phyloP scores from a whole-genome alignment of 306 rosid species.

The Cucurbita pepo region DNA sequence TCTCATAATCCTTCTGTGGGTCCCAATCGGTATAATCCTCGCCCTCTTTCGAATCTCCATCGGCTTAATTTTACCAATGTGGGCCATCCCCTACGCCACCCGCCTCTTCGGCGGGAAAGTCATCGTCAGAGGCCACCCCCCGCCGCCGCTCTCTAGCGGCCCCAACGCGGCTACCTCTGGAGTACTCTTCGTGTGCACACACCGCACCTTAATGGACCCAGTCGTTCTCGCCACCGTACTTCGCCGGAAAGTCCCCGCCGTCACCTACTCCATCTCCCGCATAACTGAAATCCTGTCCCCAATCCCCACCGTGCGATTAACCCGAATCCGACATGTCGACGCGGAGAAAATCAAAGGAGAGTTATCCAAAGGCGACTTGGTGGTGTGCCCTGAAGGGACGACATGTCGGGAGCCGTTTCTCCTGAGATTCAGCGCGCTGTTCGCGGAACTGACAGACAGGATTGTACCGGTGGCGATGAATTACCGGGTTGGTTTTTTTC shows the following conservation, averaged over 20 bases:
- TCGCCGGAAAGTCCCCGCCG: conserved; percentile 53
- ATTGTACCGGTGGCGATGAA: conserved; percentile 98
- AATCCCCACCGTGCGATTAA: conserved; percentile 63
- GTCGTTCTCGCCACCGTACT: conserved; percentile 63
- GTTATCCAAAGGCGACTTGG: conserved; percentile 55
- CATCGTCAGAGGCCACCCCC: conserved; percentile 61
- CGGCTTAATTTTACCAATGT: conserved; percentile 44
- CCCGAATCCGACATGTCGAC: conserved; percentile 48
- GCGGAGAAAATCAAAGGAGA: conserved; percentile 47
- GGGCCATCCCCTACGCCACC: conserved; percentile 30
- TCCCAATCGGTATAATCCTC: conserved; percentile 70
- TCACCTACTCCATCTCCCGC: conserved; percentile 79
- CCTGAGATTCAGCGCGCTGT: conserved; percentile 57
- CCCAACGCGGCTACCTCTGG: conserved; percentile 37
- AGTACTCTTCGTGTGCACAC: conserved; percentile 84
- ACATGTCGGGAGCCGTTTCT: conserved; percentile 95
- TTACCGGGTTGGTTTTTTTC: conserved; percentile 81
- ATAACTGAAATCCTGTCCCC: conserved; percentile 71
- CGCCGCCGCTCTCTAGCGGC: conserved; percentile 15
- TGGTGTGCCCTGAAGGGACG: conserved; percentile 90
- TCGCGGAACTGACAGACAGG: conserved; percentile 69
- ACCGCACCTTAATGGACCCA: conserved; percentile 88
- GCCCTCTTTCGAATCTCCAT: conserved; percentile 34
- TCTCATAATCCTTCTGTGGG: conserved; percentile 65
- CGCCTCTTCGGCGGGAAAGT: conserved; percentile 42